phyloP scores from a whole-genome alignment of 2,329 filamentous ascomycete genomes.

The Sclerotinia nivalis region DNA sequence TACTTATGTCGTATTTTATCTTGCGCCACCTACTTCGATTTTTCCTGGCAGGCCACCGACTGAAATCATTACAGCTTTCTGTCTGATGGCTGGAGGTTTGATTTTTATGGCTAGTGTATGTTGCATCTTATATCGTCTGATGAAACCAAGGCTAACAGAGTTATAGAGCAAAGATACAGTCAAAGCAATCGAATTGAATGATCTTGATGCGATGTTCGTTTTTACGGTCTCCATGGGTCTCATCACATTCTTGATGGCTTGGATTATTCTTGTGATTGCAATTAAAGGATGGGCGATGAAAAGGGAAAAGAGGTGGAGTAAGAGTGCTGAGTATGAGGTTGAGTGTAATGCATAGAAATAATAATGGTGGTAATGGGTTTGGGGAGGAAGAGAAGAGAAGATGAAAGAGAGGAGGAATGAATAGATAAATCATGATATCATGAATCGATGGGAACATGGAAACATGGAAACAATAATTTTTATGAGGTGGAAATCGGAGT shows the following conservation, averaged over 20 bases:
- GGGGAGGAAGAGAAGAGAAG: not conserved
- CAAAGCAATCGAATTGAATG: slow-evolving; percentile 70
- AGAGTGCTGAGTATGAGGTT: not conserved
- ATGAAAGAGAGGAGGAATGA: not conserved
- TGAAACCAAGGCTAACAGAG: slow-evolving; percentile 30
- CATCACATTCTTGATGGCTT: slow-evolving; percentile 81
- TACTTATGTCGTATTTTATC: slow-evolving; percentile 78
- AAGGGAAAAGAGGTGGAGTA: slow-evolving; percentile 41
- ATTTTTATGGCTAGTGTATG: slow-evolving; percentile 90
- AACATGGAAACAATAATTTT: not conserved
- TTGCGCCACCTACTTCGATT: slow-evolving; percentile 77
- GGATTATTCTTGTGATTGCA: slow-evolving; percentile 74
- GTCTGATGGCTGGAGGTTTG: slow-evolving; percentile 80
- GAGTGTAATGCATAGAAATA: not conserved
- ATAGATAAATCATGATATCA: not conserved
- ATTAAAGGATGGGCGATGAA: slow-evolving; percentile 82
- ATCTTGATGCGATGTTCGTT: slow-evolving; percentile 87
- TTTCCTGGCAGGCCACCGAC: slow-evolving; percentile 84
- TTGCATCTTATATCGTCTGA: slow-evolving; percentile 34
- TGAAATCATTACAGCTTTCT: slow-evolving; percentile 85
- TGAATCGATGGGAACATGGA: not conserved
- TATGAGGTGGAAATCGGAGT: not conserved
- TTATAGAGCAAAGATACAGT: slow-evolving; percentile 72
- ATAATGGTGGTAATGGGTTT: not conserved
- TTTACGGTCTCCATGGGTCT: slow-evolving; percentile 87